A percentile compares a stretch with the other conserved stretches of the same genome.
Conservation (phyloP, 805 yeast genomes). For the Tetrapisispora phaffii region DNA sequence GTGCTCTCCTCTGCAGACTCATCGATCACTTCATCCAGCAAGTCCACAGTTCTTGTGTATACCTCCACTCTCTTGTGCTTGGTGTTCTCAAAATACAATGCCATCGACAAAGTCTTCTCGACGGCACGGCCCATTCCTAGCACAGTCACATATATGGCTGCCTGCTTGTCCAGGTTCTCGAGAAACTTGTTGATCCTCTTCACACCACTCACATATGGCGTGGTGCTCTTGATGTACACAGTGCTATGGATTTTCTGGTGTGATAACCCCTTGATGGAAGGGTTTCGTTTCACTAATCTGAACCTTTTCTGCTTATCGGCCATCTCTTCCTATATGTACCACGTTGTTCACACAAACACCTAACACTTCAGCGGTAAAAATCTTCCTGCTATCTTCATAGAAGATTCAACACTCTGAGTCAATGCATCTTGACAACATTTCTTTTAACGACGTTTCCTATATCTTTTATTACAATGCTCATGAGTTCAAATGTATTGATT, state of each 20-base stretch:
- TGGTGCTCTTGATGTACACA: conserved; percentile 48
- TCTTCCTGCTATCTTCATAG: too few relatives aligned
- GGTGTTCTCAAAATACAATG: conserved; percentile 44
- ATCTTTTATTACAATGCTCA: too few relatives aligned
- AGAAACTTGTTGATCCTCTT: conserved; percentile 52
- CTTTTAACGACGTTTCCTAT: too few relatives aligned
- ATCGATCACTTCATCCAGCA: conserved; percentile 43
- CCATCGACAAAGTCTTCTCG: conserved; percentile 53
- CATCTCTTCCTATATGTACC: not conserved
- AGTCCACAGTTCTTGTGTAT: conserved; percentile 53
- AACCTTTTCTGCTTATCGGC: not conserved
- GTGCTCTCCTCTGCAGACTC: conserved; percentile 12
- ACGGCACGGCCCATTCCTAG: conserved; percentile 73
- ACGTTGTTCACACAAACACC: not conserved
- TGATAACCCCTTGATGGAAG: conserved; percentile 27
- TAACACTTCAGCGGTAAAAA: too few relatives aligned
- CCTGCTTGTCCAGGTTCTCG: conserved; percentile 36
- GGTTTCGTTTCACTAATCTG: conserved; percentile 5
- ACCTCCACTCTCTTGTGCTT: conserved; percentile 46
- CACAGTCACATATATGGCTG: conserved; percentile 40
- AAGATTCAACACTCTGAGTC: too few relatives aligned
- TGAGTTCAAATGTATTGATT: too few relatives aligned
- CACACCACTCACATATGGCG: conserved; percentile 67
- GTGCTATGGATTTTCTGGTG: conserved; percentile 39
- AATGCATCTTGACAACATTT: too few relatives aligned